Evolutionary conservation across 768 basidiomycete genomes (phyloP).

Genomic region (Tricholoma hemisulphureum): DNA sequence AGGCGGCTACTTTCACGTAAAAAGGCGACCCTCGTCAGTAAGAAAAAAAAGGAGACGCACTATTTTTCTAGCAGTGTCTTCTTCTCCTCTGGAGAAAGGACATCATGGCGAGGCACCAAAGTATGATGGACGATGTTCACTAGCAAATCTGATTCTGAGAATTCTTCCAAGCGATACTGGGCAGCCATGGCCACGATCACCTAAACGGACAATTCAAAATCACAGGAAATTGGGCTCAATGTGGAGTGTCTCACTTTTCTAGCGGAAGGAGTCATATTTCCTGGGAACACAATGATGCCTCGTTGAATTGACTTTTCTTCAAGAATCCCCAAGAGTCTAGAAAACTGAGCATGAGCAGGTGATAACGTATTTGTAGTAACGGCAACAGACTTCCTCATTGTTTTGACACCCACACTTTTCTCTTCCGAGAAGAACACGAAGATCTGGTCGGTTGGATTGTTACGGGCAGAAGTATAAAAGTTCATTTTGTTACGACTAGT

Average conservation of each 20-base stretch:
- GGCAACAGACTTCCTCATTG: slow-evolving; percentile 87
- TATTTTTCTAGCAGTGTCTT: slow-evolving; percentile 85
- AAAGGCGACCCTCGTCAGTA: slow-evolving; percentile 5
- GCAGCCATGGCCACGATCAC: slow-evolving; percentile 88
- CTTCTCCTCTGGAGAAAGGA: slow-evolving; percentile 85
- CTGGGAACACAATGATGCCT: slow-evolving; percentile 94
- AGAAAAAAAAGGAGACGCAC: slow-evolving; percentile 55
- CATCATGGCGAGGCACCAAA: slow-evolving; percentile 90
- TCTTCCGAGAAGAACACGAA: slow-evolving; percentile 97
- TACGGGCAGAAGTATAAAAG: slow-evolving; percentile 79
- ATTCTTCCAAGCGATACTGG: slow-evolving; percentile 90
- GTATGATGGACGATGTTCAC: slow-evolving; percentile 98
- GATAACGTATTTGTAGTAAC: slow-evolving; percentile 1
- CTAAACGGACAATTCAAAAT: slow-evolving; percentile 39
- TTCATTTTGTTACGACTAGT: slow-evolving; percentile 82
- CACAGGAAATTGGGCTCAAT: slow-evolving; percentile 9
- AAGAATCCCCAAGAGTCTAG: slow-evolving; percentile 81
- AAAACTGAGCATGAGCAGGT: slow-evolving; percentile 3
- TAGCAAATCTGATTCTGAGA: slow-evolving; percentile 92
- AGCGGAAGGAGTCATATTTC: slow-evolving; percentile 95
- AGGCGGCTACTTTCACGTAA: slow-evolving; percentile 64
- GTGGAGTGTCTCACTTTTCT: slow-evolving; percentile 64
- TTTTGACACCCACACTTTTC: slow-evolving; percentile 92
- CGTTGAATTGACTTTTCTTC: slow-evolving; percentile 89
- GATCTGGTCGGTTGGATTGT: slow-evolving; percentile 73